Evolutionary conservation across 108 stramenopile genomes (phyloP).

Genomic region (Stephanodiscus triporus): DNA sequence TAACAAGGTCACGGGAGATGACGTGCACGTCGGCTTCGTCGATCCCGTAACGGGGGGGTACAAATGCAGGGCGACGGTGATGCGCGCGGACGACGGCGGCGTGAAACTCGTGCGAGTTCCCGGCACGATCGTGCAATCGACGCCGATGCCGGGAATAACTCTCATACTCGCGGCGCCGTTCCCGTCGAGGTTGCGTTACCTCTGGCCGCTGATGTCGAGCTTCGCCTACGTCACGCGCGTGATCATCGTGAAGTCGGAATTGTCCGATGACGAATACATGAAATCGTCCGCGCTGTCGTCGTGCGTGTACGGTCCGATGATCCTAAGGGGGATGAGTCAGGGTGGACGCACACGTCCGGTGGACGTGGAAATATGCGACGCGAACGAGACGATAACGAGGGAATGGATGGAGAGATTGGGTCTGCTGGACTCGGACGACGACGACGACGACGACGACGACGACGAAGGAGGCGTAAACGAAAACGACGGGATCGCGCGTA

Average conservation of each 20-base stretch:
- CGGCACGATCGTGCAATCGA: neutral
- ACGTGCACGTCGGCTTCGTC: constrained; percentile 32
- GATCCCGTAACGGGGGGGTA: constrained; percentile 5
- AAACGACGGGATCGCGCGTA: constrained; percentile 17
- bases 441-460: constrained; percentile 10
- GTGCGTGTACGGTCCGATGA: constrained; percentile 27
- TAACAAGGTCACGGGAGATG: constrained; percentile 35
- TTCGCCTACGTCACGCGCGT: constrained; percentile 35
- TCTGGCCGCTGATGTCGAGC: constrained; percentile 46
- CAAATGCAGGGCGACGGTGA: constrained; percentile 27
- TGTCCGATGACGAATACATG: constrained; percentile 38
- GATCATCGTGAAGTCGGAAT: constrained; percentile 22
- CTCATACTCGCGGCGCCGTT: constrained; percentile 38
- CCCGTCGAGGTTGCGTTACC: constrained; percentile 33
- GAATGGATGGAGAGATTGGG: constrained; percentile 24
- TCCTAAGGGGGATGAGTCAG: constrained; percentile 58
- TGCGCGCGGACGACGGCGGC: neutral
- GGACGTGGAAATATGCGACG: constrained; percentile 37
- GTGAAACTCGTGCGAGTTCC: neutral
- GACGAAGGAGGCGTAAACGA: neutral
- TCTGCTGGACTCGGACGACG: constrained; percentile 1
- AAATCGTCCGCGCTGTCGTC: constrained; percentile 27
- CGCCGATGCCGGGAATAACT: constrained; percentile 29
- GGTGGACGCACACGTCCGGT: constrained; percentile 47
- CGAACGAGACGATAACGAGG: constrained; percentile 24